phyloP scores from a whole-genome alignment of 805 yeast genomes.

The Ogataea saltuana region DNA sequence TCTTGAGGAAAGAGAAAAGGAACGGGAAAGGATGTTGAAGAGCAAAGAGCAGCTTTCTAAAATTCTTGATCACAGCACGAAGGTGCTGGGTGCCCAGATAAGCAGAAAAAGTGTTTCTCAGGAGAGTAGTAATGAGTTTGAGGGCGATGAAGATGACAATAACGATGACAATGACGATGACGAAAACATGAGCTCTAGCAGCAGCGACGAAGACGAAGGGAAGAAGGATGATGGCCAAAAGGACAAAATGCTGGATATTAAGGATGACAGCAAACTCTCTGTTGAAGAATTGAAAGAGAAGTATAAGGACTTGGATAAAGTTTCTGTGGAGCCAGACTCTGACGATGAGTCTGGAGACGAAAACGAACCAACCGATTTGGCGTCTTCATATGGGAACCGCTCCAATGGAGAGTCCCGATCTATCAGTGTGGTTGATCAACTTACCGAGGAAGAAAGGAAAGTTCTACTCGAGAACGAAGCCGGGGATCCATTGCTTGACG shows the following conservation, averaged over 20 bases:
- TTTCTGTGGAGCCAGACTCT: constrained; percentile 16
- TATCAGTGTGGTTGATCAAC: constrained; percentile 28
- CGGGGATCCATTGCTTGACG: constrained; percentile 27
- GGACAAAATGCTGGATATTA: constrained; percentile 8
- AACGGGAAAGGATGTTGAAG: constrained; percentile 72
- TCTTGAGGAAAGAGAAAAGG: constrained; percentile 74
- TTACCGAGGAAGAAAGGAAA: constrained; percentile 29
- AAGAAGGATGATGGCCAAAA: constrained; percentile 30
- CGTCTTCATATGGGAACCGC: constrained; percentile 37
- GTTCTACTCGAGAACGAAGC: constrained; percentile 21
- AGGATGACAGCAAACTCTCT: constrained; percentile 50
- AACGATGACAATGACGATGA: constrained; percentile 23
- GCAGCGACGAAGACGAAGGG: constrained; percentile 22
- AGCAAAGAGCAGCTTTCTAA: constrained; percentile 87
- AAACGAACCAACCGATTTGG: constrained; percentile 24
- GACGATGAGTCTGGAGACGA: constrained; percentile 24
- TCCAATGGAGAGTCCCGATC: constrained; percentile 7
- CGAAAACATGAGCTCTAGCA: constrained; percentile 15
- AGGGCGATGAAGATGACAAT: constrained; percentile 2
- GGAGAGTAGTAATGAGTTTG: constrained; percentile 23
- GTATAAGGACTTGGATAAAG: constrained; percentile 46
- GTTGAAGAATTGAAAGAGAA: constrained; percentile 58
- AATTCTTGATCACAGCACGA: constrained; percentile 89
- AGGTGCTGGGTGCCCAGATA: constrained; percentile 81
- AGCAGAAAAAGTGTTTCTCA: constrained; percentile 41